These are phyloP conservation scores for Colletotrichum cuscutae DNA, from an alignment of 2,329 filamentous ascomycete species.

Conservation along the genomic window DNA sequence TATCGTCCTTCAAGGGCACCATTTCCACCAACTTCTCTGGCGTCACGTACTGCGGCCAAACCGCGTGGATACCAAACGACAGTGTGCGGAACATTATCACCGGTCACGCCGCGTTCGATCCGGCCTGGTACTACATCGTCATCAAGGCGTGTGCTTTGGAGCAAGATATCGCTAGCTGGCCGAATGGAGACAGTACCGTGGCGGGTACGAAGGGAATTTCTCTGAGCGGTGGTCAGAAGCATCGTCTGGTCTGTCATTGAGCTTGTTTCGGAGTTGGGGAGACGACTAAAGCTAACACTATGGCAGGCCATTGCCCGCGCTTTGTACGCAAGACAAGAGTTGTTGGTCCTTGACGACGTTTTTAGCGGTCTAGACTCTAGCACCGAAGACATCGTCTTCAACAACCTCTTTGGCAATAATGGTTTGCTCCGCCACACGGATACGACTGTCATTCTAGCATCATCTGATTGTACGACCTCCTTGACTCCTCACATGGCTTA, in stretches of 20 bases:
- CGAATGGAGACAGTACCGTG: constrained; percentile 44
- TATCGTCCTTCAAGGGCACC: constrained; percentile 32
- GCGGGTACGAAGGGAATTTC: constrained; percentile 50
- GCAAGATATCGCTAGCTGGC: constrained; percentile 42
- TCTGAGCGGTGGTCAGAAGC: constrained; percentile 51
- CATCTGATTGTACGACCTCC: constrained; percentile 24
- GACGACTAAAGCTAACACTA: not conserved
- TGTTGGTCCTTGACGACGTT: constrained; percentile 44
- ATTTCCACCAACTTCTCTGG: constrained; percentile 35
- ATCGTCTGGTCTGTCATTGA: constrained; percentile 38
- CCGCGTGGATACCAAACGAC: constrained; percentile 43
- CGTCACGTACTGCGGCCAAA: constrained; percentile 41
- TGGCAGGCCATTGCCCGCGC: constrained; percentile 42
- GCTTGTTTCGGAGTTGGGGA: no score
- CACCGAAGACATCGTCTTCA: constrained; percentile 40
- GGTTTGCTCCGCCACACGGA: constrained; percentile 38
- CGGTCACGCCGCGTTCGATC: constrained; percentile 41
- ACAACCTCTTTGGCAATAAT: constrained; percentile 38
- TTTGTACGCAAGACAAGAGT: constrained; percentile 40
- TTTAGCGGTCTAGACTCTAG: constrained; percentile 45
- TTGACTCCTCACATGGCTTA: rapidly evolving
- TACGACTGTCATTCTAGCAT: constrained; percentile 36
- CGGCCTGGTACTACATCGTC: constrained; percentile 44
- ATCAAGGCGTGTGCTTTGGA: constrained; percentile 47
- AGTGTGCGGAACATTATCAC: constrained; percentile 47